These are phyloP conservation scores for Cucurbita ficifolia DNA, from an alignment of 306 rosid species.

Conservation along the genomic window DNA sequence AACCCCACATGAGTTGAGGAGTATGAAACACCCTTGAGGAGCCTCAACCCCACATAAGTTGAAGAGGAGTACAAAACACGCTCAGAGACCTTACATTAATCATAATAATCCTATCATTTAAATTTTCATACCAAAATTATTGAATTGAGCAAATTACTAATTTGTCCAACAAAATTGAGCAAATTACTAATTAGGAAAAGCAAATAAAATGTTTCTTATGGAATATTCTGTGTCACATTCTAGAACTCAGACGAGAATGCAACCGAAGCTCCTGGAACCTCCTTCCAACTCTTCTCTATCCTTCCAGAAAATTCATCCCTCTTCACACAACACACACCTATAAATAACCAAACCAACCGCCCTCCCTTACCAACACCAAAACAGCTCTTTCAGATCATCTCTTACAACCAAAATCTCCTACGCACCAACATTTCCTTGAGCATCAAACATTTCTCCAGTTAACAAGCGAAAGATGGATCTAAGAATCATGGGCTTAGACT, in stretches of 20 bases:
- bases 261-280: not conserved
- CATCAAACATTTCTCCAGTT: not conserved
- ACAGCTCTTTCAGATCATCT: not conserved
- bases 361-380: not conserved
- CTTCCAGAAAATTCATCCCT: slow-evolving; percentile 1
- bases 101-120: too few relatives aligned
- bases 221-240: not conserved
- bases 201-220: not conserved
- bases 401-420: not conserved
- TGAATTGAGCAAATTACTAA: too few relatives aligned
- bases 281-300: not conserved
- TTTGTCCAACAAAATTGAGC: too few relatives aligned
- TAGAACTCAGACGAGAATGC: not conserved
- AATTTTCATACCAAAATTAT: too few relatives aligned
- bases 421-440: not conserved
- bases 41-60: too few relatives aligned
- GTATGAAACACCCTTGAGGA: too few relatives aligned
- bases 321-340: not conserved
- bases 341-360: not conserved
- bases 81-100: too few relatives aligned
- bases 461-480: slow-evolving; percentile 42
- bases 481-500: slow-evolving; percentile 46
- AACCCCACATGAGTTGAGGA: too few relatives aligned
- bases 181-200: too few relatives aligned
- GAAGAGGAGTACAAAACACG: too few relatives aligned